These are phyloP conservation scores for Rhizopus delemar DNA, from an alignment of 371 early-diverging fungal species.

Conservation along the genomic window DNA sequence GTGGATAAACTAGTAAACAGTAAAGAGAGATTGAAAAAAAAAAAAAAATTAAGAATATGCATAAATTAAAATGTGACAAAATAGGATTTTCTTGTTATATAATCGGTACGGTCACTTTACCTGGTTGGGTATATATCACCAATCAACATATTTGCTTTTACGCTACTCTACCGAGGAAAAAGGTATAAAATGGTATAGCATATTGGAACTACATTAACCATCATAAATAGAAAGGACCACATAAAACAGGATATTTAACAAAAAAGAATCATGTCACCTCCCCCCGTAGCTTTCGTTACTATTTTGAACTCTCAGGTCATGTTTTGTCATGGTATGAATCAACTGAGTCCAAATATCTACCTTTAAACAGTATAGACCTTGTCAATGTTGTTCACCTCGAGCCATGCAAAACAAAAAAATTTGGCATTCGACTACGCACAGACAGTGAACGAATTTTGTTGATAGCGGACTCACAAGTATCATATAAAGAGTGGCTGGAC, in stretches of 20 bases:
- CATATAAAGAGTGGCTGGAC: conserved; percentile 60
- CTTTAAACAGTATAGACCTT: conserved; percentile 64
- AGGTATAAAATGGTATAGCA: conserved; percentile 25
- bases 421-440: conserved; percentile 60
- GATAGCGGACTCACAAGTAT: conserved; percentile 51
- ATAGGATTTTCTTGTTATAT: conserved; percentile 75
- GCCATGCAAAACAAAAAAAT: conserved; percentile 39
- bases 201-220: not conserved
- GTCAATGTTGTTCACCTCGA: conserved; percentile 58
- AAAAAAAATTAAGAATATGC: not conserved
- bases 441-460: conserved; percentile 39
- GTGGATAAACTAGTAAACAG: conserved; percentile 19
- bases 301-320: conserved; percentile 69
- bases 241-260: conserved; percentile 65
- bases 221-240: conserved; percentile 44
- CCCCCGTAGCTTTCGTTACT: conserved; percentile 57
- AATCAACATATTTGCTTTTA: conserved; percentile 67
- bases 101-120: conserved; percentile 63
- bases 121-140: conserved; percentile 74
- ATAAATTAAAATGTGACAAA: too few relatives aligned
- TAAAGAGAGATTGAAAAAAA: conserved; percentile 2
- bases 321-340: conserved; percentile 65
- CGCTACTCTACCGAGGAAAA: conserved; percentile 60
- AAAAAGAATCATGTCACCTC: conserved; percentile 53
- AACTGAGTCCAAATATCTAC: conserved; percentile 66